Percentiles rank a stretch among this genome's conserved stretches.
These are phyloP conservation scores for Aspergillus cristatus DNA, from an alignment of 495 filamentous ascomycete genomes.

Conservation along the genomic window DNA sequence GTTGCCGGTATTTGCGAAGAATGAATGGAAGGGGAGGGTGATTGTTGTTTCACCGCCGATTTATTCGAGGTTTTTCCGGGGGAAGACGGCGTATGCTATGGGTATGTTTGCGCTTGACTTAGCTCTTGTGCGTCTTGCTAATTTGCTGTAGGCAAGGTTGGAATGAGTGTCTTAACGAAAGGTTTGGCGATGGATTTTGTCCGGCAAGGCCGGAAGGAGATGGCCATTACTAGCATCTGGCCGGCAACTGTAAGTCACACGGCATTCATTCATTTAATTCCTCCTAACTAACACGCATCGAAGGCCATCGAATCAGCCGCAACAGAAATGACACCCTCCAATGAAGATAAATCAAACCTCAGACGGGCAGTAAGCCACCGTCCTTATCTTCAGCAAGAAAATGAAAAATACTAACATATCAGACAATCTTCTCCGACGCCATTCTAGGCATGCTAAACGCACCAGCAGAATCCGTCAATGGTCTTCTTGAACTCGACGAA, in stretches of 20 bases:
- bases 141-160: slow-evolving; percentile 50
- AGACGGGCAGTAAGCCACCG: slow-evolving; percentile 45
- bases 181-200: slow-evolving; percentile 79
- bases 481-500: slow-evolving; percentile 66
- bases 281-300: background rate
- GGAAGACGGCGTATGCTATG: slow-evolving; percentile 83
- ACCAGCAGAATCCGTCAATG: slow-evolving; percentile 54
- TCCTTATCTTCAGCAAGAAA: background rate
- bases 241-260: slow-evolving; percentile 54
- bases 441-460: slow-evolving; percentile 64
- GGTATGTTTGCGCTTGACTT: slow-evolving; percentile 26
- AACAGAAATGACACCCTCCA: slow-evolving; percentile 42
- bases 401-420: background rate
- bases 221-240: slow-evolving; percentile 80
- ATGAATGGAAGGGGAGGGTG: slow-evolving; percentile 51
- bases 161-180: slow-evolving; percentile 73
- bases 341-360: slow-evolving; percentile 42
- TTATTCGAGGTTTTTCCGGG: slow-evolving; percentile 74
- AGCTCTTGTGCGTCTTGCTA: background rate
- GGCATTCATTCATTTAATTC: background rate
- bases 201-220: slow-evolving; percentile 50
- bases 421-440: slow-evolving; percentile 70
- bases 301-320: slow-evolving; percentile 69
- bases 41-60: slow-evolving; percentile 81
- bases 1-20: slow-evolving; percentile 51